A percentile compares a stretch with the other conserved stretches of the same genome.
These are phyloP conservation scores for Fusarium sp. DNA, from an alignment of 2,329 filamentous ascomycete species.

Conservation along the genomic window DNA sequence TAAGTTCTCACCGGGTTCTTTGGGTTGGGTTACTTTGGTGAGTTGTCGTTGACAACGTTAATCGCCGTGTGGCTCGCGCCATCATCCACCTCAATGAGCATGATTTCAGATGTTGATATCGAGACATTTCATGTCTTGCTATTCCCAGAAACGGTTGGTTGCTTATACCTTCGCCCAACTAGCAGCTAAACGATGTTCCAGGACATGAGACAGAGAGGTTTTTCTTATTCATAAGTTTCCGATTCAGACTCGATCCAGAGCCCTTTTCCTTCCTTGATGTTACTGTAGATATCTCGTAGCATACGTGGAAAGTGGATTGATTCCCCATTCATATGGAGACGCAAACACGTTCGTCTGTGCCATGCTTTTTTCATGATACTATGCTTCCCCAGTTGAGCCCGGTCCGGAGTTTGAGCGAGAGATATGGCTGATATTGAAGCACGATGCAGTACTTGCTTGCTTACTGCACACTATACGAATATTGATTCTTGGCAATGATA, in stretches of 20 bases:
- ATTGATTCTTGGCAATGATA: conserved; percentile 16
- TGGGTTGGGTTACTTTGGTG: conserved; percentile 41
- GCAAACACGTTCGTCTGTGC: conserved; percentile 10
- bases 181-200: conserved; percentile 17
- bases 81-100: conserved; percentile 36
- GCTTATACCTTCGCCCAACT: conserved; percentile 1
- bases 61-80: conserved; percentile 34
- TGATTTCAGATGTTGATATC: conserved; percentile 17
- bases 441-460: conserved; percentile 9
- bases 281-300: conserved; percentile 15
- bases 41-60: conserved; percentile 21
- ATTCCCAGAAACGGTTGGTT: conserved; percentile 5
- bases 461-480: conserved; percentile 12
- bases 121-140: conserved; percentile 15
- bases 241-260: conserved; percentile 33
- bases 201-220: conserved; percentile 14
- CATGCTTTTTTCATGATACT: conserved; percentile 20
- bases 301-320: conserved; percentile 27
- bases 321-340: conserved; percentile 17
- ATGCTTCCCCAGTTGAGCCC: conserved; percentile 17
- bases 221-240: conserved; percentile 9
- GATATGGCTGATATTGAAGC: conserved; percentile 20
- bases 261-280: conserved; percentile 21
- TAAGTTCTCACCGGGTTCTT: conserved; percentile 33
- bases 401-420: conserved; percentile 28